phyloP scores from a whole-genome alignment of 2,329 filamentous ascomycete genomes.

The Dactylonectria macrodidyma region DNA sequence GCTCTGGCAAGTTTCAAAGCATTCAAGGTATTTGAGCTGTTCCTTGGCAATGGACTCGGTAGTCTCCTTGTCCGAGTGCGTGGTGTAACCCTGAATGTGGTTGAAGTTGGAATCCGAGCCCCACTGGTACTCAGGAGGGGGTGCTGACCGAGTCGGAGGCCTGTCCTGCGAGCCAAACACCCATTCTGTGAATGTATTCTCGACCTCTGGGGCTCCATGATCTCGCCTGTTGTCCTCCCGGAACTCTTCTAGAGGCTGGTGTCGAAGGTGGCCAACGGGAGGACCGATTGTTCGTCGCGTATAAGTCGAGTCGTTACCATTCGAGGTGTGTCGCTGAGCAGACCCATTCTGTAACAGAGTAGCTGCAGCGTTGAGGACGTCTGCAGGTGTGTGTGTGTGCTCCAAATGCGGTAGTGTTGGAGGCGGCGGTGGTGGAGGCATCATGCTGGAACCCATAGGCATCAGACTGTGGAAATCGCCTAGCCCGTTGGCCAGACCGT shows the following conservation, averaged over 20 bases:
- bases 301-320: slow-evolving; percentile 44
- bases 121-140: slow-evolving; percentile 70
- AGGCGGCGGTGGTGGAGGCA: slow-evolving; percentile 53
- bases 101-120: slow-evolving; percentile 79
- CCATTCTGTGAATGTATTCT: slow-evolving; percentile 60
- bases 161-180: slow-evolving; percentile 54
- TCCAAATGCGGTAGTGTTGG: slow-evolving; percentile 47
- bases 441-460: slow-evolving; percentile 51
- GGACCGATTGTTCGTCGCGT: slow-evolving; percentile 50
- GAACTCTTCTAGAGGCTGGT: slow-evolving; percentile 61
- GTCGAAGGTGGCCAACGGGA: slow-evolving; percentile 59
- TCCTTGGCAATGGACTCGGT: slow-evolving; percentile 69
- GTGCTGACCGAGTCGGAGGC: slow-evolving; percentile 52
- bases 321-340: slow-evolving; percentile 39
- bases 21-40: slow-evolving; percentile 69
- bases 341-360: slow-evolving; percentile 64
- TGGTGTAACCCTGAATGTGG: slow-evolving; percentile 70
- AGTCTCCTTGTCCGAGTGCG: slow-evolving; percentile 70
- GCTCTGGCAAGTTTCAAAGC: slow-evolving; percentile 71
- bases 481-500: slow-evolving; percentile 40
- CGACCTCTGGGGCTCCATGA: slow-evolving; percentile 49
- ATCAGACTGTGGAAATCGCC: slow-evolving; percentile 40
- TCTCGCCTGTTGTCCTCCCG: slow-evolving; percentile 56
- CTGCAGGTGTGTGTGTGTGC: slow-evolving; percentile 59
- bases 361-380: slow-evolving; percentile 71